A percentile compares a stretch with the other conserved stretches of the same genome.
Conservation (phyloP, 495 filamentous ascomycete species). For the Podospora sp. region DNA sequence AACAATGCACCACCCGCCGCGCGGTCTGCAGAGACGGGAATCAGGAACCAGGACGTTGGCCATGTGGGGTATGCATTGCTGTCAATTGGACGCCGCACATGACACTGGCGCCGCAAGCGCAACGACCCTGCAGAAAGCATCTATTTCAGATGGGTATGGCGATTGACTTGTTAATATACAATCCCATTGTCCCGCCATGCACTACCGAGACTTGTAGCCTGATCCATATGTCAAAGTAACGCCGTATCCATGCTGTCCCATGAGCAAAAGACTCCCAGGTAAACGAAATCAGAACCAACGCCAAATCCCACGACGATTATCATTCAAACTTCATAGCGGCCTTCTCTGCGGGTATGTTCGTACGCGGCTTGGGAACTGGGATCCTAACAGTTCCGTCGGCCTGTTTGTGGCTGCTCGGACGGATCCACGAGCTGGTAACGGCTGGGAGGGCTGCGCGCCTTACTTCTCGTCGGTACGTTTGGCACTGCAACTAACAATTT, state of each 20-base stretch:
- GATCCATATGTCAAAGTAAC: neutral
- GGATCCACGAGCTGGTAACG: neutral
- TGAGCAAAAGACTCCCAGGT: neutral
- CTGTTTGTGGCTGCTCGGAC: neutral
- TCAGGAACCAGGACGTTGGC: neutral
- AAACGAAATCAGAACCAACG: neutral
- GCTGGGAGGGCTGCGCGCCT: neutral
- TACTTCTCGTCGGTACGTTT: slow-evolving; percentile 76
- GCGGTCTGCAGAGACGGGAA: neutral
- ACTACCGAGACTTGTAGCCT: neutral
- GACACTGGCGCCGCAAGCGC: neutral
- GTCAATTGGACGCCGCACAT: neutral
- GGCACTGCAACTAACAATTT: slow-evolving; percentile 95
- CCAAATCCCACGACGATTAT: neutral
- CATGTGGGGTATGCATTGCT: neutral
- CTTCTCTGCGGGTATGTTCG: neutral
- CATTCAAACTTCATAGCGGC: neutral
- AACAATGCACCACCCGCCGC: neutral
- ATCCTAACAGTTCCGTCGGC: neutral
- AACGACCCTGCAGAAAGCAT: neutral
- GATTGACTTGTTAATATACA: neutral
- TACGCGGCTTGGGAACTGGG: neutral
- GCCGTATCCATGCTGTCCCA: neutral
- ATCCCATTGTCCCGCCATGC: neutral
- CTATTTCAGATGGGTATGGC: neutral